These are phyloP conservation scores for Beauveria asiatica DNA, from an alignment of 2,329 filamentous ascomycete genomes.

Conservation along the genomic window DNA sequence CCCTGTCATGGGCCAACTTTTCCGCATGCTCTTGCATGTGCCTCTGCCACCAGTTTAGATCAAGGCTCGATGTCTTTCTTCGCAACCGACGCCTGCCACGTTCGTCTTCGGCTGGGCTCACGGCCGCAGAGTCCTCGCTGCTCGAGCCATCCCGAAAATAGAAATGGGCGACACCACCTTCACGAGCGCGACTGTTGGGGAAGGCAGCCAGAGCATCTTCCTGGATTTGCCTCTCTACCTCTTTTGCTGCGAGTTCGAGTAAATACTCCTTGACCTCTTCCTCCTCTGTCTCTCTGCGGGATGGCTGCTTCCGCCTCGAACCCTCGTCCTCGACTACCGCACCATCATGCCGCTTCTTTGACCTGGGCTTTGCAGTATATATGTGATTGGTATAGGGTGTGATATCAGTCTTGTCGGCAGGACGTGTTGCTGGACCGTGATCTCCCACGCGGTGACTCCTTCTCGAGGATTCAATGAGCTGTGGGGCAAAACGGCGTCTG, in stretches of 20 bases:
- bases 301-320: slow-evolving; percentile 27
- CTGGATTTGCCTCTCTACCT: slow-evolving; percentile 70
- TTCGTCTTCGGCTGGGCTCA: slow-evolving; percentile 25
- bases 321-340: slow-evolving; percentile 16
- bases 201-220: slow-evolving; percentile 71
- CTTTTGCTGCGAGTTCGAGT: slow-evolving; percentile 68
- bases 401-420: slow-evolving; percentile 64
- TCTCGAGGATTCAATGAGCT: slow-evolving; percentile 72
- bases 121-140: slow-evolving; percentile 39
- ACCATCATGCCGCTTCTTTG: slow-evolving; percentile 29
- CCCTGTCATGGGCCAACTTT: slow-evolving; percentile 39
- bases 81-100: slow-evolving; percentile 27
- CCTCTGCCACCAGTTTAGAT: slow-evolving; percentile 65
- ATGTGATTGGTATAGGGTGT: slow-evolving; percentile 55
- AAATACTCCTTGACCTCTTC: slow-evolving; percentile 69
- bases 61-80: slow-evolving; percentile 54
- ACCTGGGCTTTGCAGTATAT: slow-evolving; percentile 37
- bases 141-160: slow-evolving; percentile 56
- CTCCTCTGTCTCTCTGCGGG: slow-evolving; percentile 62
- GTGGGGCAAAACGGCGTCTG: slow-evolving; percentile 57
- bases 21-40: slow-evolving; percentile 75
- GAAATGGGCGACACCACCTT: slow-evolving; percentile 65
- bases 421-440: slow-evolving; percentile 50
- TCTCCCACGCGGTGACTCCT: slow-evolving; percentile 62
- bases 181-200: slow-evolving; percentile 60